Conservation (phyloP, 148 eudicot genomes). For the Chenopodium berlandieri region DNA sequence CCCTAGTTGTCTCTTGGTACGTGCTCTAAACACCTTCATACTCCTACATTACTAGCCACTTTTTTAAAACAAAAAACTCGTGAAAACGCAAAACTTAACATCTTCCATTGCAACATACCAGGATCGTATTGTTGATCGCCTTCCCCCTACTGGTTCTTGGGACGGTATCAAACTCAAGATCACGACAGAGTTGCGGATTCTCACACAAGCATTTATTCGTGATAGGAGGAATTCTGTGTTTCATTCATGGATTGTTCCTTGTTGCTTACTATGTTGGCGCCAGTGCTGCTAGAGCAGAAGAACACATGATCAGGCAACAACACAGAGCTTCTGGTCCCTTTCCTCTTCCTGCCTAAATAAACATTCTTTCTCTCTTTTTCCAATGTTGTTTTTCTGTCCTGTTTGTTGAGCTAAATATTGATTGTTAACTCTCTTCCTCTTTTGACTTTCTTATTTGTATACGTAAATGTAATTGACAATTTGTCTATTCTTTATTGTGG, state of each 20-base stretch:
- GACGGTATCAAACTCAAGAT: slow-evolving; percentile 32
- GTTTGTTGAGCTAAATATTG: not conserved
- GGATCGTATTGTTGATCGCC: slow-evolving; percentile 60
- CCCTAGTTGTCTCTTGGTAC: slow-evolving; percentile 75
- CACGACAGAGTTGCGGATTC: slow-evolving; percentile 35
- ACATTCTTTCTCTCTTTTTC: not conserved
- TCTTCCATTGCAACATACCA: not conserved
- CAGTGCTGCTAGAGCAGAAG: slow-evolving; percentile 31
- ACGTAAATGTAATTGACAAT: not conserved
- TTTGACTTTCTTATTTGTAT: not conserved
- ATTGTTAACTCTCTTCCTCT: not conserved
- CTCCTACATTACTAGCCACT: not conserved
- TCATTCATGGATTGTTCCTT: slow-evolving; percentile 37
- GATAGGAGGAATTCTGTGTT: slow-evolving; percentile 40
- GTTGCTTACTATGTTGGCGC: slow-evolving; percentile 38
- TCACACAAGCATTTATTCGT: slow-evolving; percentile 28
- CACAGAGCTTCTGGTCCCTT: slow-evolving; percentile 21
- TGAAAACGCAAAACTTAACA: not conserved
- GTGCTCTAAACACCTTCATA: not conserved
- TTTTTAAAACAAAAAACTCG: not conserved
- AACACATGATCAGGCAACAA: slow-evolving; percentile 19
- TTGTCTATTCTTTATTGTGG: not conserved
- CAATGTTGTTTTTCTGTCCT: not conserved
- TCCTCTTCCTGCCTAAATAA: slow-evolving; percentile 31
- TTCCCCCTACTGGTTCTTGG: slow-evolving; percentile 47